Evolutionary conservation across 2,329 filamentous ascomycete genomes (phyloP), one percentile per base, ranked within the genome.

Genomic region (Hortaea werneckii): DNA sequence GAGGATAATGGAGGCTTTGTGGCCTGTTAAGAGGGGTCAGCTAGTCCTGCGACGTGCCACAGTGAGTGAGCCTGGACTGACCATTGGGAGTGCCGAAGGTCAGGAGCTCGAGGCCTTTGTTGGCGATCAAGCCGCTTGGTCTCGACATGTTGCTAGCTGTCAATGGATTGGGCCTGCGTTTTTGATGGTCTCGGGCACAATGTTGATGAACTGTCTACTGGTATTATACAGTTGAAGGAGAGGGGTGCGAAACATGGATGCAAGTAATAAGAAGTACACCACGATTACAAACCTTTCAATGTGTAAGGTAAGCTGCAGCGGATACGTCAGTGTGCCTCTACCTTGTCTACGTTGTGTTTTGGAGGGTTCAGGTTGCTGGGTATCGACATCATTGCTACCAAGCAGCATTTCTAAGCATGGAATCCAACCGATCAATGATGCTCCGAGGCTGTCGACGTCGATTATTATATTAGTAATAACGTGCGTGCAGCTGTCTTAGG

Each of bases 61-160:
- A 35, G 32, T 35, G 32, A 12, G 32, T 35, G 32, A 10, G 3
- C 32, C n/a, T 29, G 6, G 13, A 44, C 37, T 48, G 39, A 56
- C 67, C 68, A 56, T 70, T 71, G 29, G 68, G 67, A 5, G 68
- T 71, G 38, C 70, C 67, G 51, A 69, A 76, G 0, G 79, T 83
- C 29, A 83, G 66, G 49, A 82, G 73, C 67, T 83, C 79, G 49
- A 83, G 79, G 63, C 80, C 80, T 43, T 75, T 76, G 52, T 71
- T 77, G 55, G 78, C 78, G 53, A 79, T 76, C 48, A 80, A 67
- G 46, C 79, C 78, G 5, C 71, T 77, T 12, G 76, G 74, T 54
- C 64, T 60, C n/a, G 57, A 51, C 59, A 62, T 62, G 43, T 46
- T 42, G 32, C 29, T 37, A 12, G 37, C 29, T n/a, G 44, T 35